Conservation (phyloP, 805 yeast species). For the Saccharomycopsis selenospora region DNA sequence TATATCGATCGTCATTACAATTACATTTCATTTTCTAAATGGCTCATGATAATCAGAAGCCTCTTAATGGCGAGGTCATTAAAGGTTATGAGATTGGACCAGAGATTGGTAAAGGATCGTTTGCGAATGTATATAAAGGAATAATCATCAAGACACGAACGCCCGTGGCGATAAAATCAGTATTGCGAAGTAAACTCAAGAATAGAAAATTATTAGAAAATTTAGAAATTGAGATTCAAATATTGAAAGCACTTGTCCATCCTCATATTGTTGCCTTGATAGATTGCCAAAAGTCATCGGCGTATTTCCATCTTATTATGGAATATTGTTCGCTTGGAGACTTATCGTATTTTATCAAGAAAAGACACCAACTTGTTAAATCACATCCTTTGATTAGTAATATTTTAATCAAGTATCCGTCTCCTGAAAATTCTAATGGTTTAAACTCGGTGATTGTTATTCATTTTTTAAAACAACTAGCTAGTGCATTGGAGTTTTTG, state of each 20-base stretch:
- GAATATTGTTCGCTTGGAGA: constrained; percentile 96
- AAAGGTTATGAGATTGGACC: constrained; percentile 27
- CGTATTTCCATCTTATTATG: constrained; percentile 86
- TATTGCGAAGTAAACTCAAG: constrained; percentile 70
- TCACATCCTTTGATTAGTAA: constrained; percentile 75
- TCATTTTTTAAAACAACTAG: constrained; percentile 80
- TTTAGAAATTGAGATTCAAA: constrained; percentile 86
- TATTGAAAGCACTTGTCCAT: constrained; percentile 78
- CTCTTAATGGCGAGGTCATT: constrained; percentile 11
- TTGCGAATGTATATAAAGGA: constrained; percentile 93
- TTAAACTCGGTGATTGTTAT: constrained; percentile 69
- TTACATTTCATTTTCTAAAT: too few relatives aligned
- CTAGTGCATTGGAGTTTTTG: constrained; percentile 76
- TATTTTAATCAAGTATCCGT: constrained; percentile 74
- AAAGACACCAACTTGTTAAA: constrained; percentile 59
- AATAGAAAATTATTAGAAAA: constrained; percentile 85
- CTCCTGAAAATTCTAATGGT: constrained; percentile 72
- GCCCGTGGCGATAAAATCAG: constrained; percentile 85
- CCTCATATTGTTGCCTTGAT: constrained; percentile 86
- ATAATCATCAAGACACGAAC: constrained; percentile 35
- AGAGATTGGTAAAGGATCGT: constrained; percentile 92
- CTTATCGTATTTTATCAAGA: constrained; percentile 76
- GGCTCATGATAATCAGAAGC: too few relatives aligned
- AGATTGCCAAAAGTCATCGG: constrained; percentile 72
- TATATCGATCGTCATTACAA: too few relatives aligned